phyloP scores from a whole-genome alignment of 495 filamentous ascomycete species.

The Bombardia bombarda region DNA sequence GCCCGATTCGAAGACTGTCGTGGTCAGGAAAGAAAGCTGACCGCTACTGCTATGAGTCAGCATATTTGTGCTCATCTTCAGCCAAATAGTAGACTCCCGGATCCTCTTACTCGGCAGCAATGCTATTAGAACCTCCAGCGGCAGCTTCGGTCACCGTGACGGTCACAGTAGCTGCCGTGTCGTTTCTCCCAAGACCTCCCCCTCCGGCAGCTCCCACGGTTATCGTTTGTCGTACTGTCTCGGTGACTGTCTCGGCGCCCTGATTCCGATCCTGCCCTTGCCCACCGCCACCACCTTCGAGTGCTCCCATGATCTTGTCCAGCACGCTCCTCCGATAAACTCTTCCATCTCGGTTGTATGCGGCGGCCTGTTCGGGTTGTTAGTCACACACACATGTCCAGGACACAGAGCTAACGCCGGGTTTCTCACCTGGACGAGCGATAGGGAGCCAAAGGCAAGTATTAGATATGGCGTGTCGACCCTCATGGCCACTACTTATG shows the following conservation, averaged over 20 bases:
- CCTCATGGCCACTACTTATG: constrained; percentile 37
- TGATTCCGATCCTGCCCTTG: constrained; percentile 8
- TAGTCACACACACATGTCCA: not conserved
- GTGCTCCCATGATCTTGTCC: constrained; percentile 14
- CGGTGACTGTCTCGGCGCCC: constrained; percentile 27
- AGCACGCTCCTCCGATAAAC: constrained; percentile 8
- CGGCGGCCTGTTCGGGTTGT: constrained; percentile 24
- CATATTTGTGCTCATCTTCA: no score
- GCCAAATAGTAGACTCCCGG: no score
- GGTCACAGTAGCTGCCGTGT: constrained; percentile 20
- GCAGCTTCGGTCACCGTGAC: constrained; percentile 22
- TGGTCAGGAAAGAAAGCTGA: constrained; percentile 31
- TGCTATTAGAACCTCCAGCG: no score
- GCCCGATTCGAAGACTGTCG: constrained; percentile 28
- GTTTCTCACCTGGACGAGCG: constrained; percentile 32
- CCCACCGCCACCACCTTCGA: constrained; percentile 8
- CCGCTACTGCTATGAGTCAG: not conserved
- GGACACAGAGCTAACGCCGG: not conserved
- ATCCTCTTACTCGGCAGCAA: no score
- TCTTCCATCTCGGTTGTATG: constrained; percentile 20
- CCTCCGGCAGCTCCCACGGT: constrained; percentile 21
- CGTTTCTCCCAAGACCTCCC: constrained; percentile 17
- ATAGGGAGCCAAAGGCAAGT: constrained; percentile 26
- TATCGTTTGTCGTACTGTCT: constrained; percentile 27
- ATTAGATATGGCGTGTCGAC: constrained; percentile 21